Conservation (phyloP, 2,329 filamentous ascomycete species). For the Cladosporium sp. region DNA sequence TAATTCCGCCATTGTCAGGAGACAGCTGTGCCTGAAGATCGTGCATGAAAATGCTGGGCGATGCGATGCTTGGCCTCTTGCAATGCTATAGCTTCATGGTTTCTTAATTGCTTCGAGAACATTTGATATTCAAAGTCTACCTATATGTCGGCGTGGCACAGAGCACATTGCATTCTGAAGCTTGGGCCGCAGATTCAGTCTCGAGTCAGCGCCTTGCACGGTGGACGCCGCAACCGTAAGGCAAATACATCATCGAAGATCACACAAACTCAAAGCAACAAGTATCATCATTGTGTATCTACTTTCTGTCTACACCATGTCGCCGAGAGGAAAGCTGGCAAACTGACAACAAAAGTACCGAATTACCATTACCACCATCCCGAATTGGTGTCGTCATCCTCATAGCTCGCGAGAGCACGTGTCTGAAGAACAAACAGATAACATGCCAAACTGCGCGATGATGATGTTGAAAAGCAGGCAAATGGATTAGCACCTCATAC, state of each 20-base stretch:
- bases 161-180: background rate
- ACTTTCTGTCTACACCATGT: slow-evolving; percentile 27
- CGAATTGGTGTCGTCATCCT: slow-evolving; percentile 22
- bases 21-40: slow-evolving; percentile 8
- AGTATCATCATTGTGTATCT: slow-evolving; percentile 23
- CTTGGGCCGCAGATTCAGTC: background rate
- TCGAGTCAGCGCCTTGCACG: background rate
- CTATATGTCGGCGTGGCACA: background rate
- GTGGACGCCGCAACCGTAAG: background rate
- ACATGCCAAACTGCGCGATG: slow-evolving; percentile 12
- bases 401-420: slow-evolving; percentile 34
- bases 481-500: slow-evolving; percentile 6
- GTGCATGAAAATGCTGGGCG: background rate
- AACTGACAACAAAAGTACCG: slow-evolving; percentile 24
- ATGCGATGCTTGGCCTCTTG: background rate
- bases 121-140: background rate
- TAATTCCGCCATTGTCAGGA: background rate
- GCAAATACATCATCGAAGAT: background rate
- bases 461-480: background rate
- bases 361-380: slow-evolving; percentile 32
- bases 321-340: slow-evolving; percentile 26
- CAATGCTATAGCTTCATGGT: background rate
- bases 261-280: background rate
- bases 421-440: slow-evolving; percentile 24
- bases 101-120: background rate